Evolutionary conservation across 2,329 filamentous ascomycete species (phyloP), one percentile per base, ranked within the genome.

Genomic region (Colletotrichum sp.): DNA sequence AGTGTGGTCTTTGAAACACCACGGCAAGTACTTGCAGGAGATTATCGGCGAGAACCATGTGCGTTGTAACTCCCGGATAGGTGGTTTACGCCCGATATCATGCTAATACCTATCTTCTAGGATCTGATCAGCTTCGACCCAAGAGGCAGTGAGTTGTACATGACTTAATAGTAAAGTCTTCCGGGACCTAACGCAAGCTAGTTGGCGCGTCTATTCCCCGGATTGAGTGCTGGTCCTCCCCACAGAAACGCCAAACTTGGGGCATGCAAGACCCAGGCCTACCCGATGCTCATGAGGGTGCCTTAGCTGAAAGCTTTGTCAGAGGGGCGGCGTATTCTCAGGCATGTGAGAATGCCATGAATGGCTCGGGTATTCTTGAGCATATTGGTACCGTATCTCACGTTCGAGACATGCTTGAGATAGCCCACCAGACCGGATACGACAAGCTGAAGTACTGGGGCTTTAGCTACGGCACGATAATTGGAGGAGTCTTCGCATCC

Each of bases 71-170:
- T 8, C 7, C 5, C 1, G 3, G 24, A 28, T 57, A 13, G 2
- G 28, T 10, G 7, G 15, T n/a, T 10, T 12, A 4, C 10, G 18
- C 2, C 18, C 26, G 36, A 12, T 6, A 6, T 22, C 28, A 63
- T 8, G 13, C 48, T 39, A 71, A 32, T 6, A 57, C 12, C 24
- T 10, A 57, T 55, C 30, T 10, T 7, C 1, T n/a, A 86, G 82
- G 89, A 91, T 64, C 83, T 91, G 3, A 85, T 91, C 72, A 85
- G 86, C 57, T 90, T 88, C 68, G 89, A 91, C 67, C 88, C 89
- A 2, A 84, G 89, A 26, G 89, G 89, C 24, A 81, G 86, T 83
- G 73, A 78, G 82, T 78, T n/a, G 9, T 18, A 32, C 12, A 13
- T n/a, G 10, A 34, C 2, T 13, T 13, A 13, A 8, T 9, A n/a